Percentiles rank a stretch among this genome's conserved stretches.
phyloP scores from a whole-genome alignment of 345 rosid species.

The Geranium brycei region DNA sequence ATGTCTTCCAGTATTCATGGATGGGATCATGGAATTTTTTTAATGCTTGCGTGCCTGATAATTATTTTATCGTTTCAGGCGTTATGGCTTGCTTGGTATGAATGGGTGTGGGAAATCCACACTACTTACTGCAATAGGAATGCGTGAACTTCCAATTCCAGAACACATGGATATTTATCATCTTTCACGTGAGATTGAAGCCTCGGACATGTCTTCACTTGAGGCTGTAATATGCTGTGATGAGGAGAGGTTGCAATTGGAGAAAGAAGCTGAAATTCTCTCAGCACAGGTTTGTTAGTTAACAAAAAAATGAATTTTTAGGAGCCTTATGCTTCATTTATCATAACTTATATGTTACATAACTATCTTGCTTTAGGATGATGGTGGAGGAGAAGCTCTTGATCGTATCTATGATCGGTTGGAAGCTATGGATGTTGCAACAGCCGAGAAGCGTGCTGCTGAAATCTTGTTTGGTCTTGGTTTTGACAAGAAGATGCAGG shows the following conservation, averaged over 20 bases:
- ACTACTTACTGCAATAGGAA: conserved; percentile 73
- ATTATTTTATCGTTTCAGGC: conserved; percentile 27
- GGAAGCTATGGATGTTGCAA: conserved; percentile 83
- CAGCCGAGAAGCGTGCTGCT: conserved; percentile 99
- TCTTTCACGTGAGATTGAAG: conserved; percentile 79
- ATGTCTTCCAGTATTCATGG: too few species aligned
- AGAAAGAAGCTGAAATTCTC: conserved; percentile 79
- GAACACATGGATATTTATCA: conserved; percentile 95
- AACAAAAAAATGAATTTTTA: background rate
- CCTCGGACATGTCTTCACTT: conserved; percentile 86
- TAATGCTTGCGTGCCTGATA: background rate
- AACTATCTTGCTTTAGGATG: conserved; percentile 36
- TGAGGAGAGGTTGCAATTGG: conserved; percentile 80
- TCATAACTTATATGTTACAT: background rate
- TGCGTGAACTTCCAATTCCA: conserved; percentile 85
- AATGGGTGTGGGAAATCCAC: conserved; percentile 99
- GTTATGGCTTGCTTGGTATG: conserved; percentile 92
- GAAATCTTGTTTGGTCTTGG: conserved; percentile 96
- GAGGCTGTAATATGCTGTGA: conserved; percentile 88
- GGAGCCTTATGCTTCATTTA: background rate
- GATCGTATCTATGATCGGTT: conserved; percentile 81
- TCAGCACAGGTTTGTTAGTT: conserved; percentile 42
- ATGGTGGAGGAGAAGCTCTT: conserved; percentile 94
- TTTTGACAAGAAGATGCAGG: conserved; percentile 81
- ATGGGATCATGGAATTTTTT: background rate